Base-by-base conservation (phyloP, 2,329 filamentous ascomycete genomes). In the Pseudogymnoascus sp. region DNA sequence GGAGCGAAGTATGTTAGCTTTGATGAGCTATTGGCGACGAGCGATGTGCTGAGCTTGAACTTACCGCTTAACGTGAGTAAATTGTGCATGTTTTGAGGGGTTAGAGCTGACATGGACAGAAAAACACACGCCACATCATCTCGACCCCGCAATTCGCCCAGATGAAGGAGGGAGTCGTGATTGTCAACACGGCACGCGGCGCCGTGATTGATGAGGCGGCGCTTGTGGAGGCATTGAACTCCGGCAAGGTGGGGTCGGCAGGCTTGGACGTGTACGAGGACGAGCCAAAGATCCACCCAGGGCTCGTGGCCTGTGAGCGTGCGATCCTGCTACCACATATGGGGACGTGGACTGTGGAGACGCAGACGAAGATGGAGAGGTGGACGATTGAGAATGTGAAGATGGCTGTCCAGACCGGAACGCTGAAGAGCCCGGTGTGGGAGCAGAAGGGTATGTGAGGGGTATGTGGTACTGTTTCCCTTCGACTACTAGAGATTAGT, bases 241-340 rank as follows among this genome's bases (percentile, higher is more conserved):
- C 76, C 14, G 89, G 90, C 6, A 83, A 85, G 62, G 88, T 95
- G 41, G 80, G 81, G 65, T 87, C 84, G 9, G 86, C 79, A 12
- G 90, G 90, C 1, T 79, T 95, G 4, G 90, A 95, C 71, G 90
- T 95, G 58, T 95, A 86, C 70, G 90, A 95, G 71, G 79, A 92
- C 37, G 90, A 95, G 73, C 91, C 91, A 0, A 79, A 83, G 62
- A 77, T 95, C 28, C 89, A 94, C 69, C 86, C 85, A 0, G 88
- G 87, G 1, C 77, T 95, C 41, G 67, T 92, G 12, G 75, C 77
- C 14, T 92, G 93, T 70, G 83, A 84, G 2, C 82, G 84, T 66
- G 89, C 90, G 20, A 78, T 93, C 68, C 78, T 96, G 28, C 76
- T 95, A 36, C 91, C 91, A 59, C 91, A 95, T 73, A 89, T 95